Conservation (phyloP, 192 early-diverging fungal genomes). For the Nowakowskiella sp. region DNA sequence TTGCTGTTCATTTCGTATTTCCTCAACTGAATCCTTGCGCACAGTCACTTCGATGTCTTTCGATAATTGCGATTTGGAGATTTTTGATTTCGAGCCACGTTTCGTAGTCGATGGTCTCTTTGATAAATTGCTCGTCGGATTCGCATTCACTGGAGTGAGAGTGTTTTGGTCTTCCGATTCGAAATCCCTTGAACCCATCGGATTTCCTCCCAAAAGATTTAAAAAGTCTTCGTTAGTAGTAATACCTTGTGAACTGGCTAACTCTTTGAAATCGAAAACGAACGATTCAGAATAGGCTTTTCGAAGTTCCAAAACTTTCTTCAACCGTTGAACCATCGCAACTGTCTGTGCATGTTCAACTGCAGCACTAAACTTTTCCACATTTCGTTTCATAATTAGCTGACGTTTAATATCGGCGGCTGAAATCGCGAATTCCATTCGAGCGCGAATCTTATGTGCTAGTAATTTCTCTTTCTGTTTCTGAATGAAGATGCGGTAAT, state of each 20-base stretch:
- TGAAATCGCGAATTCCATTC: constrained; percentile 28
- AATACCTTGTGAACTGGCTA: too few species aligned
- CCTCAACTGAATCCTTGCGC: too few species aligned
- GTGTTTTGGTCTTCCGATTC: constrained; percentile 1
- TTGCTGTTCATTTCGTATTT: too few species aligned
- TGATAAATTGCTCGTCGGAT: background rate
- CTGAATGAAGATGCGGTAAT: constrained; percentile 26
- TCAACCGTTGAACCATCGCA: constrained; percentile 27
- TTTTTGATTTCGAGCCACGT: background rate
- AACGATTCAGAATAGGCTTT: constrained; percentile 32
- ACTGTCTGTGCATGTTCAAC: constrained; percentile 34
- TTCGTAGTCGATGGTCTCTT: background rate
- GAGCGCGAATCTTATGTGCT: constrained; percentile 24
- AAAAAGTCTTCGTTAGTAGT: too few species aligned
- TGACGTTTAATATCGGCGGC: constrained; percentile 35
- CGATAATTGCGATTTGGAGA: too few species aligned
- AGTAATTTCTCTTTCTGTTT: constrained; percentile 25
- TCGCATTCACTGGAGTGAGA: constrained; percentile 1
- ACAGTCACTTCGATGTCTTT: too few species aligned
- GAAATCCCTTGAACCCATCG: background rate
- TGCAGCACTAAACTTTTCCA: constrained; percentile 23
- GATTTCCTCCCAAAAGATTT: constrained; percentile 13
- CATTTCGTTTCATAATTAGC: constrained; percentile 17
- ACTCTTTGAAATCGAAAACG: too few species aligned
- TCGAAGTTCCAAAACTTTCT: constrained; percentile 30